These are phyloP conservation scores for Starmerella stigmatis DNA, from an alignment of 805 yeast genomes.

Conservation along the genomic window DNA sequence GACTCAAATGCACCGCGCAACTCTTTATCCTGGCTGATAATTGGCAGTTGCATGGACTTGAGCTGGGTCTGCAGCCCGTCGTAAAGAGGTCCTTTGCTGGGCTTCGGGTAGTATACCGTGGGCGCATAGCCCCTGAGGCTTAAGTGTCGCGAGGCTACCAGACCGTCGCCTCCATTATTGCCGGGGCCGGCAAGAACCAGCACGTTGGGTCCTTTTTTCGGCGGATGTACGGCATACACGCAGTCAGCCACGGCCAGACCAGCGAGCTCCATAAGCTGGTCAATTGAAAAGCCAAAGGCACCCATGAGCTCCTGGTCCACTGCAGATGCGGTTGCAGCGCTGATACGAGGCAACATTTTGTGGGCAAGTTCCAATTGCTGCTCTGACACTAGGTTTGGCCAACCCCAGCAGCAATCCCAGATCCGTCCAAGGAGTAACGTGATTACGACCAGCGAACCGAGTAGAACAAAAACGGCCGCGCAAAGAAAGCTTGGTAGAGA, in stretches of 20 bases:
- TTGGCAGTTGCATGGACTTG: conserved; percentile 48
- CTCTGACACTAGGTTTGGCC: too few species aligned
- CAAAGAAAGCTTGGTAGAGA: too few species aligned
- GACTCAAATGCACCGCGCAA: conserved; percentile 32
- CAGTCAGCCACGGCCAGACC: conserved; percentile 92
- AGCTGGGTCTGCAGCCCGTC: conserved; percentile 56
- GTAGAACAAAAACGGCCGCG: too few species aligned
- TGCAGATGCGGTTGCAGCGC: conserved; percentile 49
- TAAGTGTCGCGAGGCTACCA: conserved; percentile 89
- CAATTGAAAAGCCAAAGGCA: conserved; percentile 65
- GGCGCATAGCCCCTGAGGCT: conserved; percentile 72
- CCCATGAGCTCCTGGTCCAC: conserved; percentile 85
- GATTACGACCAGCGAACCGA: too few species aligned
- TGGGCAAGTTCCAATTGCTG: too few species aligned
- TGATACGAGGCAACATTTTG: conserved; percentile 20
- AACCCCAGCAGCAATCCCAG: not conserved
- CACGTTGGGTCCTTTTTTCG: conserved; percentile 37
- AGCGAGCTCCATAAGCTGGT: conserved; percentile 91
- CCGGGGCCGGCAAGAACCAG: conserved; percentile 88
- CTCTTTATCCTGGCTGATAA: conserved; percentile 33
- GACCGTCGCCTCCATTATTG: conserved; percentile 89
- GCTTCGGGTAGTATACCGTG: conserved; percentile 67
- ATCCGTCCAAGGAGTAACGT: too few species aligned
- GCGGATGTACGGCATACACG: conserved; percentile 58
- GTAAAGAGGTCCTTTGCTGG: conserved; percentile 48